phyloP scores from a whole-genome alignment of 139 green algal species.

The Trebouxia sp. region DNA sequence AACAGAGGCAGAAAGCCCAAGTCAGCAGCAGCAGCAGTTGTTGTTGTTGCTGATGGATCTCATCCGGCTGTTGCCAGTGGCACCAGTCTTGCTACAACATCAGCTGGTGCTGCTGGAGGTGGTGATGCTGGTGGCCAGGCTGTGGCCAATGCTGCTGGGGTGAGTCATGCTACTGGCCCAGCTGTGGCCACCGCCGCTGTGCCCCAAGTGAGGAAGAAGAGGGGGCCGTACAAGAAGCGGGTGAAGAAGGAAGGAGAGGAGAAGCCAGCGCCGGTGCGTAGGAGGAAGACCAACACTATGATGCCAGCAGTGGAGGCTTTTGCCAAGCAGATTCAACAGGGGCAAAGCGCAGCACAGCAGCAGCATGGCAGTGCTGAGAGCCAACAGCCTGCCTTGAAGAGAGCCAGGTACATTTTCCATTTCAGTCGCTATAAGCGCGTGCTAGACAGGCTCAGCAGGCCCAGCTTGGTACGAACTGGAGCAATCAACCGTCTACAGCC shows the following conservation, averaged over 20 bases:
- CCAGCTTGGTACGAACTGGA: too few relatives aligned
- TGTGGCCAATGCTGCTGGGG: not conserved
- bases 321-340: not conserved
- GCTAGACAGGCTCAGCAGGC: not conserved
- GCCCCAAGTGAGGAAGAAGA: not conserved
- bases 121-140: not conserved
- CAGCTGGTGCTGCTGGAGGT: not conserved
- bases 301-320: conserved; percentile 11
- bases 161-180: not conserved
- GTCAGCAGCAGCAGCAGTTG: not conserved
- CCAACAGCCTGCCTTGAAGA: too few relatives aligned
- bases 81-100: not conserved
- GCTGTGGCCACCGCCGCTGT: not conserved
- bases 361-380: not conserved
- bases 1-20: not conserved
- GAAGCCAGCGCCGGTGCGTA: not conserved
- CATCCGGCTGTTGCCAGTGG: too few relatives aligned
- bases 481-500: too few relatives aligned
- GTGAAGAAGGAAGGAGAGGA: conserved; percentile 6
- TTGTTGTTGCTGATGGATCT: not conserved
- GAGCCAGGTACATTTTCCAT: not conserved
- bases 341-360: not conserved
- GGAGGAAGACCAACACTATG: not conserved
- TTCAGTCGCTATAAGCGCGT: not conserved
- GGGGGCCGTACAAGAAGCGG: conserved; percentile 17